phyloP scores from a whole-genome alignment of 768 basidiomycete genomes.

The Tremella mesenterica region DNA sequence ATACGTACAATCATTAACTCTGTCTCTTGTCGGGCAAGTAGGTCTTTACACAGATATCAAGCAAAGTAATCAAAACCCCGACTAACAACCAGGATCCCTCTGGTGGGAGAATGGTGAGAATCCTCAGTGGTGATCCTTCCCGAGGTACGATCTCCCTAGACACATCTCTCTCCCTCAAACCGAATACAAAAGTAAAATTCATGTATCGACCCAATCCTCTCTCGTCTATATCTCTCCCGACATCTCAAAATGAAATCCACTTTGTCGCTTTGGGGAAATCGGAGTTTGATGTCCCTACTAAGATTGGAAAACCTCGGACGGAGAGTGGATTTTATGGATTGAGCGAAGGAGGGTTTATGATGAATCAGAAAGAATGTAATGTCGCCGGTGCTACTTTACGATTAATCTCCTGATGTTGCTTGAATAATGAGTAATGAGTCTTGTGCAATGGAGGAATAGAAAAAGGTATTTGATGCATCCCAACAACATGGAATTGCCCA shows the following conservation, averaged over 20 bases:
- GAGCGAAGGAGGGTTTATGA: slow-evolving; percentile 30
- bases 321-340: slow-evolving; percentile 26
- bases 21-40: no score
- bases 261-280: slow-evolving; percentile 7
- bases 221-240: background rate
- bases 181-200: slow-evolving; percentile 10
- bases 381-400: slow-evolving; percentile 17
- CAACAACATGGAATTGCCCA: no score
- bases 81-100: background rate
- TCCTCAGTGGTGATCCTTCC: slow-evolving; percentile 42
- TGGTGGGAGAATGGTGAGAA: slow-evolving; percentile 24
- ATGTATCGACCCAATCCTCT: slow-evolving; percentile 5
- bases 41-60: background rate
- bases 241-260: background rate
- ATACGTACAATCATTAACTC: no score
- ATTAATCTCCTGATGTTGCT: no score
- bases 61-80: slow-evolving; percentile 13
- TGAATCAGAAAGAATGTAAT: slow-evolving; percentile 13
- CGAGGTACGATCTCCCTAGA: slow-evolving; percentile 40
- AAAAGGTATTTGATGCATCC: no score
- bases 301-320: slow-evolving; percentile 7
- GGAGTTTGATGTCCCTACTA: background rate
- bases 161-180: slow-evolving; percentile 32
- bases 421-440: no score
- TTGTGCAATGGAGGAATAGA: no score